Evolutionary conservation across 768 basidiomycete genomes (phyloP), one percentile per base, ranked within the genome.

Genomic region (Cystobasidium onofrii): DNA sequence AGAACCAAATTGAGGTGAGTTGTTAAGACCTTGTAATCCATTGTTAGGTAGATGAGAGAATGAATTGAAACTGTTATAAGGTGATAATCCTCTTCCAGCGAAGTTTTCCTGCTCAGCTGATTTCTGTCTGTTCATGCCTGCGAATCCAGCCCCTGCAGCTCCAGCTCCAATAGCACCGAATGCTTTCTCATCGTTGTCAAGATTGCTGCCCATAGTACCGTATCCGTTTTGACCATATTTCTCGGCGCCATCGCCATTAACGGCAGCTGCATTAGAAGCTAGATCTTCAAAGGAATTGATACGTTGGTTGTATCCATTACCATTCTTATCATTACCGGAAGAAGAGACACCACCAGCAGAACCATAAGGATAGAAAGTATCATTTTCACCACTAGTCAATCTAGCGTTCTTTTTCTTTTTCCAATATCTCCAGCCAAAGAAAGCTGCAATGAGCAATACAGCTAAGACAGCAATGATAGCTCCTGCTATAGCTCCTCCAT

Each of bases 211-310:
- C 63, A 39, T 44, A 6, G 34, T 64, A 6, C 63, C 41, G 13
- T 67, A 46, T 71, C 31, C 54, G 61, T 55, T n/a, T 25, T 33
- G 69, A 71, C 50, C 54, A 54, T 61, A 50, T 31, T 50, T 31
- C 33, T 50, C 23, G 33, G 34, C 33, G 55, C 69, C 29, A 36
- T 33, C 27, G 23, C 65, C 31, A 54, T 31, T 39, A 46, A 46
- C 43, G 23, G 27, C 46, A 2, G 39, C 46, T 9, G 39, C 65
- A 20, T 20, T 23, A 41, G 23, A 2, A 43, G 44, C 41, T 31
- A 71, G 34, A 60, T 71, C 69, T 27, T 71, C 69, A 46, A 54
- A 57, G 1, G 54, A 57, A 39, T 71, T 52, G 31, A 71, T 44
- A 7, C 54, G 69, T 55, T 71, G 69, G n/a, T 55, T 60, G 55